These are phyloP conservation scores for Ensete ventricosum DNA, from an alignment of 176 grass and related monocot species.

Conservation along the genomic window DNA sequence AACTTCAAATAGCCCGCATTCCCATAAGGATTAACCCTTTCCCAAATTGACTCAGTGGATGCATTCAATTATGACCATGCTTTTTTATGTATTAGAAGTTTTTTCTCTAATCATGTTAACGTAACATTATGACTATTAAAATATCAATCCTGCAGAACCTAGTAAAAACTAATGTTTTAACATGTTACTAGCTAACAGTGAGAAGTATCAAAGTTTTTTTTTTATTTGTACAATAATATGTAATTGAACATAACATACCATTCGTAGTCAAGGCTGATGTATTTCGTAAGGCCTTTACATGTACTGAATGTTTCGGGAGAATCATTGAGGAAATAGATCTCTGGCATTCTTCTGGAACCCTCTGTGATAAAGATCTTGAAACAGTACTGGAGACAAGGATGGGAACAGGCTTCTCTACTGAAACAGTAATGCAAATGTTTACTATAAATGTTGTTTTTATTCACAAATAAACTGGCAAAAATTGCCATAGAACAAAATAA, in stretches of 20 bases:
- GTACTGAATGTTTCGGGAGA: background rate
- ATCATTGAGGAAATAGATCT: background rate
- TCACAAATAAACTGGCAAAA: background rate
- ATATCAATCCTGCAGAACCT: background rate
- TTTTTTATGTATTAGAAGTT: background rate
- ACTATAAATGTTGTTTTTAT: background rate
- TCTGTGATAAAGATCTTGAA: background rate
- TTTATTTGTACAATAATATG: background rate
- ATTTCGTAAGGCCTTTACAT: background rate
- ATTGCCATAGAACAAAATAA: background rate
- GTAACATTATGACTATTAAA: background rate
- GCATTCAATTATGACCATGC: background rate
- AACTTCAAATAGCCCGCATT: background rate
- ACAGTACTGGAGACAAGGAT: background rate
- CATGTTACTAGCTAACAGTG: background rate
- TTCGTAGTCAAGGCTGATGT: background rate
- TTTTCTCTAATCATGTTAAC: background rate
- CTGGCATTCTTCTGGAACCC: background rate
- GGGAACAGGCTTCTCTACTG: background rate
- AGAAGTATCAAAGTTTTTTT: background rate
- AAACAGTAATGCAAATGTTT: background rate
- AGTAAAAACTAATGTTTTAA: background rate
- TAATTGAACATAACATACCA: background rate
- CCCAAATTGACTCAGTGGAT: background rate
- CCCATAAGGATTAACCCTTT: background rate